Percentiles rank a stretch among this genome's conserved stretches.
phyloP scores from a whole-genome alignment of 441 rosid genomes.

The Heliophila coronopifolia region DNA sequence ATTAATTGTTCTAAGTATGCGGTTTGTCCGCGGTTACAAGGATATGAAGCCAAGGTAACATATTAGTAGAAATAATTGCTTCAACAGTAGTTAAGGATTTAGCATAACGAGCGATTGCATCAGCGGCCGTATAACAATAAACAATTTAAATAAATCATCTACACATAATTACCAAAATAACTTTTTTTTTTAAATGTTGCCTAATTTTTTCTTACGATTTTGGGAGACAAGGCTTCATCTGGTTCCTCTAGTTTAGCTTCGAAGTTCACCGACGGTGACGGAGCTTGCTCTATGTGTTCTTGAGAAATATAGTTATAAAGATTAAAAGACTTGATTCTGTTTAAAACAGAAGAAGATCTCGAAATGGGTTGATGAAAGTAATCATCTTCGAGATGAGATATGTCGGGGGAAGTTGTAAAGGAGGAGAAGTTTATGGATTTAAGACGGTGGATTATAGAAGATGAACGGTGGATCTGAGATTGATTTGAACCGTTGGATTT shows the following conservation, averaged over 20 bases:
- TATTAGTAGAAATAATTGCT: no score
- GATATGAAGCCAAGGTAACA: no score
- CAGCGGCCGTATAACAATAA: no score
- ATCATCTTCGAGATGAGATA: constrained; percentile 23
- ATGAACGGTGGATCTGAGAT: constrained; percentile 45
- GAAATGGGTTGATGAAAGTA: constrained; percentile 21
- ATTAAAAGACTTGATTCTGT: constrained; percentile 56
- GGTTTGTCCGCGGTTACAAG: no score
- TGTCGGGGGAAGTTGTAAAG: constrained; percentile 42
- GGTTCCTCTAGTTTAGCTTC: not conserved
- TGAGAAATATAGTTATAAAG: constrained; percentile 45
- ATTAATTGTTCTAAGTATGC: no score
- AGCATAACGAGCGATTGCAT: no score
- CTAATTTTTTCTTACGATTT: no score
- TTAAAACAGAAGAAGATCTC: constrained; percentile 64
- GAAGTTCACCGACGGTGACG: constrained; percentile 8
- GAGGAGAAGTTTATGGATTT: constrained; percentile 51
- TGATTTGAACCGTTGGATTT: constrained; percentile 29
- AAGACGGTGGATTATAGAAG: constrained; percentile 60
- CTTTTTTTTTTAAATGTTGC: no score
- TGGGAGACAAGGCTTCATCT: no score
- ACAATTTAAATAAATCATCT: no score
- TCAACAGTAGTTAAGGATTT: no score
- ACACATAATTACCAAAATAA: no score
- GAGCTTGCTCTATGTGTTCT: constrained; percentile 30